Evolutionary conservation across 202 grass and related monocot genomes (phyloP).

Genomic region (Bolboschoenoplectus hybrid): DNA sequence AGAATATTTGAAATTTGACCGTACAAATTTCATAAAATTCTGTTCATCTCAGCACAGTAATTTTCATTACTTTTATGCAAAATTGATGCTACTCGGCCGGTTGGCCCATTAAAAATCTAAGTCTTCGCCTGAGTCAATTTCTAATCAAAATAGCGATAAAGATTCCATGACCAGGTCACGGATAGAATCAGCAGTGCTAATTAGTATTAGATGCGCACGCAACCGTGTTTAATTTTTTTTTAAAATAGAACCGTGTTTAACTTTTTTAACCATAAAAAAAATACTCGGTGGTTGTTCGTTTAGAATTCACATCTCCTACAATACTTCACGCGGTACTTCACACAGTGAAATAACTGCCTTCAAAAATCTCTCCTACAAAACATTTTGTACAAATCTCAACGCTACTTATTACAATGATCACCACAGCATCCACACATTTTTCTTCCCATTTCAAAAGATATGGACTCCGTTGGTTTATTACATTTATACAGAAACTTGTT

Average conservation of each 20-base stretch:
- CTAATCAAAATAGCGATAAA: background rate
- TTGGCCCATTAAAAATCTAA: background rate
- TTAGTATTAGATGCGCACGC: background rate
- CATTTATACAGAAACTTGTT: background rate
- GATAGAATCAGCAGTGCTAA: background rate
- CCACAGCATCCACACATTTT: too few species aligned
- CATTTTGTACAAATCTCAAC: too few species aligned
- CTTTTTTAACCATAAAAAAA: background rate
- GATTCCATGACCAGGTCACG: slow-evolving; percentile 4
- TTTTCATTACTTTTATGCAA: background rate
- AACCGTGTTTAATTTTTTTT: background rate
- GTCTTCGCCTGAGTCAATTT: slow-evolving; percentile 9
- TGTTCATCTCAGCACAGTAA: background rate
- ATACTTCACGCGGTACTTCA: too few species aligned
- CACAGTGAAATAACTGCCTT: too few species aligned
- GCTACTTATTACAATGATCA: too few species aligned
- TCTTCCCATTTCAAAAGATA: too few species aligned
- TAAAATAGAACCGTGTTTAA: background rate
- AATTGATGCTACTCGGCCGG: background rate
- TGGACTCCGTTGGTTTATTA: too few species aligned
- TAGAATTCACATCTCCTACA: too few species aligned
- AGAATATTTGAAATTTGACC: background rate
- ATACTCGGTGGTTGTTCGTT: too few species aligned
- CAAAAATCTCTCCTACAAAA: too few species aligned
- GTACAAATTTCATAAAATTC: background rate